Evolutionary conservation across 192 early-diverging fungal species (phyloP), one percentile per base, ranked within the genome.

Genomic region (Coemansia sp.): DNA sequence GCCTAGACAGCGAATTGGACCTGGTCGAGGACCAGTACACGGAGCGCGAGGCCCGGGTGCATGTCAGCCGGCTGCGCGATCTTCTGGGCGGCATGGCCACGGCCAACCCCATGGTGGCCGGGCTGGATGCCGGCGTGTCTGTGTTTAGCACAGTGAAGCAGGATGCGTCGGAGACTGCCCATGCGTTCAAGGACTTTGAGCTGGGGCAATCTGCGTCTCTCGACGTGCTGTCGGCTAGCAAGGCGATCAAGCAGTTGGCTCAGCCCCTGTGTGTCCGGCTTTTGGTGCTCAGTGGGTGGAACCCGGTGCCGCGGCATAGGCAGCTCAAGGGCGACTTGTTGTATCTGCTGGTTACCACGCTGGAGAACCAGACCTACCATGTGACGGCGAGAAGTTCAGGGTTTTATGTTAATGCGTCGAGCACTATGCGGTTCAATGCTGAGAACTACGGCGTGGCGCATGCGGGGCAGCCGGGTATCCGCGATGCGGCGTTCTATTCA

Each of bases 21-120:
- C 71, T 94, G 20, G 69, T 88, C 14, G 86, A 93, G 78, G 90
- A 89, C 86, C 86, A 67, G 77, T 96, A 96, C 79, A 96, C 89
- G 50, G 95, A 97, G 69, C 90, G 93, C 56, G 97, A 97, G 66
- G 89, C 93, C 8, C 89, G 94, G 34, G 76, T 95, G 36, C 97
- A 99, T 67, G 82, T 99, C 69, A 89, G 83, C 60, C 90, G 94
- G 43, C 83, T 97, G 33, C 88, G 94, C 45, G 95, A 97, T 75
- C 73, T 95, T 31, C 76, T 99, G 23, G 87, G 83, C 42, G 88
- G 89, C n/a, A 92, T 91, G 46, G 42, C 63, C 7, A 69, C 72
- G 2, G 76, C 73, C 36, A 67, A 70, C 48, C 51, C 81, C 5
- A 53, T 38, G 5, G 67, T 72, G 9, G 81, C 76, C 18, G 81